Base-by-base conservation (phyloP, 2,329 filamentous ascomycete species). In the Verticillium dahliae region DNA sequence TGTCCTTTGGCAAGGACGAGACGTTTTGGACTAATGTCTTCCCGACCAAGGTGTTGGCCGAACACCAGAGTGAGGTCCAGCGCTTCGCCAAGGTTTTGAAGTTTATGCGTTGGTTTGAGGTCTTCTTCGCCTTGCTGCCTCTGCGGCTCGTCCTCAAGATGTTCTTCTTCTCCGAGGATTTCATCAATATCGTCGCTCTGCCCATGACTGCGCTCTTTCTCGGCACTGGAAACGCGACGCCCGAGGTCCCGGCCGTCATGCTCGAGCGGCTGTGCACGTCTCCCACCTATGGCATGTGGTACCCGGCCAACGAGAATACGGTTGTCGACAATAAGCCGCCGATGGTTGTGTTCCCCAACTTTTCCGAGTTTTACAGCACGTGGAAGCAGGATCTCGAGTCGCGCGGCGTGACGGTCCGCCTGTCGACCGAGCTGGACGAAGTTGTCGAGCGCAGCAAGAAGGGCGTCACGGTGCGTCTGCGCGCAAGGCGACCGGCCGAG, bases 181-280 rank as follows among this genome's bases (percentile, higher is more conserved):
- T 91, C 67, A 82, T 81, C 18, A 87, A 90, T 66, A 84, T 90
- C 72, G 80, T 90, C 33, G 88, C 88, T 0, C 75, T 90, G 0
- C 73, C 73, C 6, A 76, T 75, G 73, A 75, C 74, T 2, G 73
- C 74, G 1, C 67, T 75, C 6, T 90, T 91, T 68, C 76, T 91
- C 0, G 88, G 88, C 1, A 90, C 88, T 0, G 87, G 88, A 1
- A 90, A 90, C 63, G 85, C 88, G 65, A 87, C 87, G 0, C 84
- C 87, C 0, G 85, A 90, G 66, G 87, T 90, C 0, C 84, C 87
- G 0, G 81, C 81, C 59, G 86, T 87, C 35, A 84, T 91, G 45
- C 74, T 90, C 3, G 82, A 85, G 68, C 72, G 81, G 4, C 69
- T 85, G 0, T 84, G 82, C 62, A 82, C 65, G 76, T 82, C 62